Base-by-base conservation (phyloP, 345 rosid genomes). In the Brassica juncea region DNA sequence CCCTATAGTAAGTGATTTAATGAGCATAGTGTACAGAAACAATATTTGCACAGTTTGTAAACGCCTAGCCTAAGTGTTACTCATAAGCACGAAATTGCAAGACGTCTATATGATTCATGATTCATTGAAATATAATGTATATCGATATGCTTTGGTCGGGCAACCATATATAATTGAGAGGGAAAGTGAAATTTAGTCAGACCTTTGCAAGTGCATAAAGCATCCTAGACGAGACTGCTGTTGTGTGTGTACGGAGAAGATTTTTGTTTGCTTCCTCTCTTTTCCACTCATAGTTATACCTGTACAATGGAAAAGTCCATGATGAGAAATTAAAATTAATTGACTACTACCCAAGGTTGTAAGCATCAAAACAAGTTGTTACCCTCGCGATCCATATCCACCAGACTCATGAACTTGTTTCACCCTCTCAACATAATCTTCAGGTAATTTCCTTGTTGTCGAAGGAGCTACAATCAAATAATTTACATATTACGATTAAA, bases 311-410 rank as follows among this genome's bases (percentile, higher is more conserved):
- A 63, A 77, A 47, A 71, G 6, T 0, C 60, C 37, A 58, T 8
- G 19, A 31, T 6, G 55, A 16, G 52, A 39, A 37, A 8, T 52
- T 52, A 37, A 35, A 15, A 68, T 8, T 25, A 0, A 21, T 60
- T 69, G 15, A 68, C 23, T 44, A 58, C 66, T 64, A 34, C 10
- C 54, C 8, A 61, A 63, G 67, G 35, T 14, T 8, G 59, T 14
- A 57, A 2, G 64, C 16, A 75, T 39, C 8, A 23, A 52, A 65
- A 54, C 71, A 59, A 63, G 62, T 16, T 32, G 15, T 12, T 87
- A 94, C 99, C 98, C 99, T 74, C 91, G 86, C 42, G 98, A 94
- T 32, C 91, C 97, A 84, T 91, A 89, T 72, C 99, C 99, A 85
- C 98, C 98, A 77, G 82, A 84, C 77, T 94, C 92, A 32, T 92